Evolutionary conservation across 2,329 filamentous ascomycete species (phyloP).

Genomic region (Fusarium sp.): DNA sequence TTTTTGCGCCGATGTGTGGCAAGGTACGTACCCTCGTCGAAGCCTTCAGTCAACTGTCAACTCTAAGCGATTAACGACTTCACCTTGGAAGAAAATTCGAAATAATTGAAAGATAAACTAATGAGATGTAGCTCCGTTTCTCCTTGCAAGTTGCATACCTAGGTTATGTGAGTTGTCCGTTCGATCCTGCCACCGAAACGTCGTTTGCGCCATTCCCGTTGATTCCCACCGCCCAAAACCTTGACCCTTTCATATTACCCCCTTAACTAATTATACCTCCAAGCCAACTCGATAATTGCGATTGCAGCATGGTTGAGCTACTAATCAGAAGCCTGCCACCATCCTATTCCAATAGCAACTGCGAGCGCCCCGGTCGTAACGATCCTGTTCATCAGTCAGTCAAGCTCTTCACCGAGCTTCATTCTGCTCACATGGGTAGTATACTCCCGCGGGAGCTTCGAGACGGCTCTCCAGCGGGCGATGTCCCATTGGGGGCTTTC

Average conservation of each 20-base stretch:
- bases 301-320: slow-evolving; percentile 6
- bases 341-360: slow-evolving; percentile 40
- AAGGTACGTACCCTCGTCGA: background rate
- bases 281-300: slow-evolving; percentile 1
- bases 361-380: slow-evolving; percentile 40
- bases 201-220: slow-evolving; percentile 13
- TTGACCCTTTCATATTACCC: slow-evolving; percentile 3
- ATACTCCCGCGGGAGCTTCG: slow-evolving; percentile 14
- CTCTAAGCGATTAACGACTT: too few relatives aligned
- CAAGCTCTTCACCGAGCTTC: background rate
- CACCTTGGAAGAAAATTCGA: background rate
- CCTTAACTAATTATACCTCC: slow-evolving; percentile 1
- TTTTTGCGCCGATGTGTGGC: slow-evolving; percentile 23
- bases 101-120: background rate
- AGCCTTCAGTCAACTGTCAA: background rate
- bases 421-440: slow-evolving; percentile 32
- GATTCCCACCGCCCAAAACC: background rate
- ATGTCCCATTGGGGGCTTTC: slow-evolving; percentile 5
- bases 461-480: slow-evolving; percentile 11
- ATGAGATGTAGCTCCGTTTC: slow-evolving; percentile 21
- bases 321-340: slow-evolving; percentile 38
- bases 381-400: slow-evolving; percentile 33
- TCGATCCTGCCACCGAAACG: slow-evolving; percentile 1
- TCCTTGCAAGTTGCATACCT: slow-evolving; percentile 18
- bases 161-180: slow-evolving; percentile 11